A percentile compares a stretch with the other conserved stretches of the same genome.
Evolutionary conservation across 306 rosid genomes (phyloP).

Genomic region (Potentilla sterilis): DNA sequence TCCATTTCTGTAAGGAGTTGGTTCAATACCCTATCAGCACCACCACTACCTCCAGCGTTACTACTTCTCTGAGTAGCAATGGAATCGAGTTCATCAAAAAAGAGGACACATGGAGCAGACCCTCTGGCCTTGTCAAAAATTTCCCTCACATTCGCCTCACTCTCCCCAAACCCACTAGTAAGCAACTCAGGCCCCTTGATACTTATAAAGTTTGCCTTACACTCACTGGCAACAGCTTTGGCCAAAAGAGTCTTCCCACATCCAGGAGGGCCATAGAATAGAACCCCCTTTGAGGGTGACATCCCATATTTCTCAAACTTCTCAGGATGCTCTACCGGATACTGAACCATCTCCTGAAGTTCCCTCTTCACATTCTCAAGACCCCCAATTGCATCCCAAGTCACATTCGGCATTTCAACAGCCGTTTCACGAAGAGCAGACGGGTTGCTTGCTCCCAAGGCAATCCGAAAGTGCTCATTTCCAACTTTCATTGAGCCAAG

Average conservation of each 20-base stretch:
- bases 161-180: constrained; percentile 10
- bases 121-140: constrained; percentile 15
- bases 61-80: constrained; percentile 5
- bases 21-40: constrained; percentile 3
- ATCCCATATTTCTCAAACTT: constrained; percentile 7
- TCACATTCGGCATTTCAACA: not conserved
- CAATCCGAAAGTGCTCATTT: not conserved
- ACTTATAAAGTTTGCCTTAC: constrained; percentile 3
- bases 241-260: constrained; percentile 11
- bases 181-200: constrained; percentile 11
- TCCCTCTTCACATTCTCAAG: constrained; percentile 5
- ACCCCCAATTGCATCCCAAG: constrained; percentile 1
- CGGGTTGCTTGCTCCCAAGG: not conserved
- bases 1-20: constrained; percentile 5
- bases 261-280: constrained; percentile 8
- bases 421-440: constrained; percentile 6
- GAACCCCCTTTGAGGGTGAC: constrained; percentile 4
- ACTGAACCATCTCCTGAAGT: not conserved
- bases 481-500: not conserved
- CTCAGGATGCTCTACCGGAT: not conserved
- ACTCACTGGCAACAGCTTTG: constrained; percentile 11
- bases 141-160: constrained; percentile 11
- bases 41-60: not conserved
- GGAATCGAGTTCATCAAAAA: constrained; percentile 12
- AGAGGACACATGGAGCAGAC: constrained; percentile 15